phyloP scores from a whole-genome alignment of 2,329 filamentous ascomycete species.

The Diplodia sapinea region DNA sequence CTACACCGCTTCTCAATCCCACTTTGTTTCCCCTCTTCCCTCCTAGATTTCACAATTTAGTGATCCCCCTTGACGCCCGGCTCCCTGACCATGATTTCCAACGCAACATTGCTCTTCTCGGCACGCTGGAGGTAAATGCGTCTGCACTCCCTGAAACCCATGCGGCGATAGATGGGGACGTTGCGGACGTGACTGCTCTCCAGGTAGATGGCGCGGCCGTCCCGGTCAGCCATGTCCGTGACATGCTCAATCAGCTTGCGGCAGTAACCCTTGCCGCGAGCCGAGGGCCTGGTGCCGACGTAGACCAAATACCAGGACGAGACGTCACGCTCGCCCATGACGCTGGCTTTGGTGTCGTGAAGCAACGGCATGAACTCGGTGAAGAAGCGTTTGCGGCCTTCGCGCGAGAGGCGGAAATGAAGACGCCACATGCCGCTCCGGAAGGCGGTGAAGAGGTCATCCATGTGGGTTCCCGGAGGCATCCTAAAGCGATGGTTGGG shows the following conservation, averaged over 20 bases:
- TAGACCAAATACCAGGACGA: constrained; percentile 84
- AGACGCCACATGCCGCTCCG: constrained; percentile 80
- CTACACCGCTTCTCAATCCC: not conserved
- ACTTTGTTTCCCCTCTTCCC: not conserved
- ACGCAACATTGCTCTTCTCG: constrained; percentile 60
- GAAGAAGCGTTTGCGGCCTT: constrained; percentile 77
- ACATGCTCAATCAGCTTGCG: constrained; percentile 73
- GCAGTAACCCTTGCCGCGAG: constrained; percentile 75
- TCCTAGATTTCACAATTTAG: not conserved
- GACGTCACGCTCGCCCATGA: constrained; percentile 70
- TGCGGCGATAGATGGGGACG: constrained; percentile 73
- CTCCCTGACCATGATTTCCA: constrained; percentile 85
- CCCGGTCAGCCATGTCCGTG: constrained; percentile 67
- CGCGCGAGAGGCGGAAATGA: constrained; percentile 72
- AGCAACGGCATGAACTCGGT: constrained; percentile 76
- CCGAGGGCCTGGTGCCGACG: constrained; percentile 74
- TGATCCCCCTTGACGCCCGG: constrained; percentile 48
- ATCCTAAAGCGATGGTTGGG: constrained; percentile 59
- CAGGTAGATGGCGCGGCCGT: constrained; percentile 73
- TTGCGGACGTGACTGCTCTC: constrained; percentile 76
- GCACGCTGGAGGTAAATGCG: constrained; percentile 68
- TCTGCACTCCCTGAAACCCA: constrained; percentile 71
- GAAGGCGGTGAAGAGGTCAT: constrained; percentile 73
- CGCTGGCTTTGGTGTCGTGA: constrained; percentile 71
- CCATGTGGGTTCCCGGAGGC: constrained; percentile 74